These are phyloP conservation scores for Melanomma pulvis-pyrius DNA, from an alignment of 495 filamentous ascomycete genomes.

Conservation along the genomic window DNA sequence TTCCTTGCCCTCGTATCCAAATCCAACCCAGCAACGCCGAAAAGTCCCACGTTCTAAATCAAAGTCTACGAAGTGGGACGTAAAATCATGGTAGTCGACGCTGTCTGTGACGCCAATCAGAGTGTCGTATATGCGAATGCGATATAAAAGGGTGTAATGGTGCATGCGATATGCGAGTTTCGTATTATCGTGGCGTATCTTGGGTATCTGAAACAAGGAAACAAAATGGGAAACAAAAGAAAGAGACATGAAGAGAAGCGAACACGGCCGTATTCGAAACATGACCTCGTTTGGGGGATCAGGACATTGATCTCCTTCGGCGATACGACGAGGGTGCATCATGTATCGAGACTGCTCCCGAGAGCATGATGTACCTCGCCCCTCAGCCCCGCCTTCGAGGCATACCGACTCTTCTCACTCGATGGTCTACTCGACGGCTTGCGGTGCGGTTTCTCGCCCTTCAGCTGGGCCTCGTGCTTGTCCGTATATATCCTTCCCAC, in stretches of 20 bases:
- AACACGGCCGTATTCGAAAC: neutral
- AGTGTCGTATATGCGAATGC: no score
- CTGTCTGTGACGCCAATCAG: no score
- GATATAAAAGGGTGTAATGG: no score
- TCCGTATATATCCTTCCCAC: no score
- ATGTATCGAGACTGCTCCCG: neutral
- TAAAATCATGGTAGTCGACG: no score
- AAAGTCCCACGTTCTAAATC: no score
- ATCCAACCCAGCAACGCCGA: no score
- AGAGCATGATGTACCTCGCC: neutral
- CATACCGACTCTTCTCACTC: neutral
- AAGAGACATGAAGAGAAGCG: neutral
- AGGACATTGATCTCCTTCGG: neutral
- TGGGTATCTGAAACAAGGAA: neutral
- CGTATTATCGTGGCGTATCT: neutral
- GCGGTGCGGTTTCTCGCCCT: neutral
- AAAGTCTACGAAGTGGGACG: no score
- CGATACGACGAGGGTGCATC: neutral
- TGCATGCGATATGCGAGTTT: no score
- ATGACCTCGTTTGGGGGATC: no score
- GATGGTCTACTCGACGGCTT: neutral
- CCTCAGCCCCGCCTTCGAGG: neutral
- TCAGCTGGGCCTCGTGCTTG: neutral
- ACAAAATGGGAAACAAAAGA: neutral
- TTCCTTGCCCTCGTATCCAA: no score